Conservation (phyloP, 2,329 filamentous ascomycete genomes). For the Diaporthe citriasiana region DNA sequence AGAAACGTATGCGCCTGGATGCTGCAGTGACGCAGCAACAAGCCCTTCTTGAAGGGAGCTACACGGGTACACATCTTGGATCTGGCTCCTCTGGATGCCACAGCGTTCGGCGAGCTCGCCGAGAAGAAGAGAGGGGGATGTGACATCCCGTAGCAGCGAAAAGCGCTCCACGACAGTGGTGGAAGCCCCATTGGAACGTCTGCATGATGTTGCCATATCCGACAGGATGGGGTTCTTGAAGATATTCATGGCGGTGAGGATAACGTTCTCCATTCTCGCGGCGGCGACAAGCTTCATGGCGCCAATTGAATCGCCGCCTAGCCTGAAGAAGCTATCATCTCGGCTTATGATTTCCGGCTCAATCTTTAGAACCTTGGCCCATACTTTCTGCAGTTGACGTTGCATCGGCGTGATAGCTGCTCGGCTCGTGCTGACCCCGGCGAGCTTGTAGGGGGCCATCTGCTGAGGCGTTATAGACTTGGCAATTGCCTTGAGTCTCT, state of each 20-base stretch:
- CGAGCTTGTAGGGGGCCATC: slow-evolving; percentile 7
- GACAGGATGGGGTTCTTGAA: slow-evolving; percentile 2
- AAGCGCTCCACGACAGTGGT: background rate
- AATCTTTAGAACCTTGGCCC: background rate
- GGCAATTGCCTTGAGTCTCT: slow-evolving; percentile 10
- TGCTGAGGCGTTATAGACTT: slow-evolving; percentile 3
- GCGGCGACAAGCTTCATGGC: slow-evolving; percentile 46
- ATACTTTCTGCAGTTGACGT: slow-evolving; percentile 1
- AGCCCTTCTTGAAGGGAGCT: slow-evolving; percentile 11
- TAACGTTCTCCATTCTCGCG: slow-evolving; percentile 22
- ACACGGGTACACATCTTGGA: slow-evolving; percentile 14
- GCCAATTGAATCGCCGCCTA: slow-evolving; percentile 50
- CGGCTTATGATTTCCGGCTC: slow-evolving; percentile 33
- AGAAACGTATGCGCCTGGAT: slow-evolving; percentile 5
- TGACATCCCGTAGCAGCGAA: background rate
- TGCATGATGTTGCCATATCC: slow-evolving; percentile 20
- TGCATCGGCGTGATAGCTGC: background rate
- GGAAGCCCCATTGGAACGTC: background rate
- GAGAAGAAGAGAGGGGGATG: background rate
- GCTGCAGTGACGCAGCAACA: slow-evolving; percentile 5
- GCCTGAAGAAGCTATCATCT: slow-evolving; percentile 48
- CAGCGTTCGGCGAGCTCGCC: slow-evolving; percentile 12
- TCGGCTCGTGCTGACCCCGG: background rate
- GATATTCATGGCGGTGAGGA: background rate
- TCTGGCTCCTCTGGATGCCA: background rate